Evolutionary conservation across 495 filamentous ascomycete genomes (phyloP).

Genomic region (Lophiotrema nucula): DNA sequence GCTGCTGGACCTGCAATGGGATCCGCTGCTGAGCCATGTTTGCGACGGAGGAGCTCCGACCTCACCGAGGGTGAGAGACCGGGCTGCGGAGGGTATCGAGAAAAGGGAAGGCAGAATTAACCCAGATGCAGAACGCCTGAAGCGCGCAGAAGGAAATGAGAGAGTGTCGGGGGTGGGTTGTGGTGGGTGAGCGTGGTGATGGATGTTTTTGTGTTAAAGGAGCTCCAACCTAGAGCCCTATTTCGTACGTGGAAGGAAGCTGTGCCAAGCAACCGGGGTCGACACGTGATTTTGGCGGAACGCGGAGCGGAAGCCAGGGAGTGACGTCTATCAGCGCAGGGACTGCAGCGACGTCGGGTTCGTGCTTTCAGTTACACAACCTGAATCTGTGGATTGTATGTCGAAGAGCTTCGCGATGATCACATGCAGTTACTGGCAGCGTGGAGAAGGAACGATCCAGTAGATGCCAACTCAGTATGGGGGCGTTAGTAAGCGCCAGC

Average conservation of each 20-base stretch:
- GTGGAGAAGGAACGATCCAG: no score
- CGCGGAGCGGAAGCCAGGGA: no score
- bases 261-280: background rate
- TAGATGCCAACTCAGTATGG: no score
- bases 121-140: constrained; percentile 28
- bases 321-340: no score
- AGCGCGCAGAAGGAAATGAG: constrained; percentile 30
- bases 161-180: constrained; percentile 13
- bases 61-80: constrained; percentile 27
- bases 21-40: constrained; percentile 34
- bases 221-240: constrained; percentile 10
- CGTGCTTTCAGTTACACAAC: no score
- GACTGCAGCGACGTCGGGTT: no score
- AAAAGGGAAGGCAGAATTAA: constrained; percentile 24
- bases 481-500: no score
- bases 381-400: no score
- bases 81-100: constrained; percentile 17
- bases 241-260: constrained; percentile 2
- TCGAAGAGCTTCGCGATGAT: no score
- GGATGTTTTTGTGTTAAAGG: constrained; percentile 29
- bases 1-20: constrained; percentile 28
- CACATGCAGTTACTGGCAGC: no score
- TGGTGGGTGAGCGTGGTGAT: constrained; percentile 5
- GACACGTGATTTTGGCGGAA: background rate
- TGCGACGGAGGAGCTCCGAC: constrained; percentile 32